Evolutionary conservation across 371 early-diverging fungal species (phyloP), one percentile per base, ranked within the genome.

Genomic region (Saksenaea oblongispora): DNA sequence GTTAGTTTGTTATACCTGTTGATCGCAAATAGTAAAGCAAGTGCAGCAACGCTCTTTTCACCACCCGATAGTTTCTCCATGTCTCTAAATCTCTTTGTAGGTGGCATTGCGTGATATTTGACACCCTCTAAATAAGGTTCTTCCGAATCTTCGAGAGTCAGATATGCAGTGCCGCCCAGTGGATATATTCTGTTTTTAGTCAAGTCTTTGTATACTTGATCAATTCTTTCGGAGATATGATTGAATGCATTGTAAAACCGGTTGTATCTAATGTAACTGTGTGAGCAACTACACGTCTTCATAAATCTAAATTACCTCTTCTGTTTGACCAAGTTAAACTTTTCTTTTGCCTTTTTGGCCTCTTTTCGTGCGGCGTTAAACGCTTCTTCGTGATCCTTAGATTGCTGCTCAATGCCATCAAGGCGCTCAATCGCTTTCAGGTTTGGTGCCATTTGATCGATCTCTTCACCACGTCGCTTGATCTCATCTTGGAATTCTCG

Each of bases 21-120:
- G 67, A 99, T 91, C 36, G 99, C 98, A 83, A 99, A 97, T 65
- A 99, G 84, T 54, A 99, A 81, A 13, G 99, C 96, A 24, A 99
- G 78, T 1, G 98, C 96, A 0, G 99, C 99, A 26, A 99, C 94
- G 14, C 99, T 98, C 86, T 98, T 99, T 82, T 99, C 99, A 65
- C 99, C 99, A 26, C 99, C 99, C 36, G 97, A 97, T 9, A 99
- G 84, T 67, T 95, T 93, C 57, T 97, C 97, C 95, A 99, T 99
- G 75, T 99, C 99, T 58, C 97, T 84, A 86, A 99, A 99, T 39
- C 97, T 90, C 83, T 99, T 99, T 89, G 95, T 91, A 5, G 99
- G 99, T 4, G 99, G 99, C 98, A 99, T 98, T 0, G 99, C 97
- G 74, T 99, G 98, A 82, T 97, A 99, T 68, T 93, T 92, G 56